phyloP scores from a whole-genome alignment of 1,284 basidiomycete species.

The Athelia psychrophila region DNA sequence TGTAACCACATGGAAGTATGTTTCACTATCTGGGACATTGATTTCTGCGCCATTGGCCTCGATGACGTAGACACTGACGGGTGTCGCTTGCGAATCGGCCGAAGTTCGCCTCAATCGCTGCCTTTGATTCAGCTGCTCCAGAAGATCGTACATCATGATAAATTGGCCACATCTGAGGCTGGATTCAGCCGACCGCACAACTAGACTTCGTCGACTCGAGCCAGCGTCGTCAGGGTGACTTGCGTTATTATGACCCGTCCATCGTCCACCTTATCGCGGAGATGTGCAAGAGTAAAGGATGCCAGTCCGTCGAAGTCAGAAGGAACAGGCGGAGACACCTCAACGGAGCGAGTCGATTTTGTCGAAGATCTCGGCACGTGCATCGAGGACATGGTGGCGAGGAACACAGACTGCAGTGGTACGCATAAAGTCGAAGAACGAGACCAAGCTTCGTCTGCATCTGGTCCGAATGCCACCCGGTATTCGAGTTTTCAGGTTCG shows the following conservation, averaged over 20 bases:
- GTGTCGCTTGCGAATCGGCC: conserved; percentile 54
- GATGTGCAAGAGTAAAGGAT: conserved; percentile 42
- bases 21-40: conserved; percentile 8
- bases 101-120: conserved; percentile 39
- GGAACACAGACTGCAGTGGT: conserved; percentile 48
- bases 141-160: conserved; percentile 2
- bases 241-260: conserved; percentile 45
- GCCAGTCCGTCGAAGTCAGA: conserved; percentile 40
- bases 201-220: conserved; percentile 33
- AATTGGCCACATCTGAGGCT: conserved; percentile 23
- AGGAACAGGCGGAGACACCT: conserved; percentile 10
- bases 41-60: neutral
- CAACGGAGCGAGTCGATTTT: neutral
- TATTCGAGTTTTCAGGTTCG: conserved; percentile 66
- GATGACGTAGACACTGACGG: conserved; percentile 26
- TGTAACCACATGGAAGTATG: neutral
- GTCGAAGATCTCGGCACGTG: neutral
- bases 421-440: conserved; percentile 45
- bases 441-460: conserved; percentile 39
- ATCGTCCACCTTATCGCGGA: conserved; percentile 50
- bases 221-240: conserved; percentile 40
- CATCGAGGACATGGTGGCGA: conserved; percentile 39
- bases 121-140: conserved; percentile 19
- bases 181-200: conserved; percentile 41
- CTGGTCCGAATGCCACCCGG: conserved; percentile 51